Percentiles rank a stretch among this genome's conserved stretches.
Evolutionary conservation across 2,329 filamentous ascomycete species (phyloP).

Genomic region (Phaeosphaeriaceae sp.): DNA sequence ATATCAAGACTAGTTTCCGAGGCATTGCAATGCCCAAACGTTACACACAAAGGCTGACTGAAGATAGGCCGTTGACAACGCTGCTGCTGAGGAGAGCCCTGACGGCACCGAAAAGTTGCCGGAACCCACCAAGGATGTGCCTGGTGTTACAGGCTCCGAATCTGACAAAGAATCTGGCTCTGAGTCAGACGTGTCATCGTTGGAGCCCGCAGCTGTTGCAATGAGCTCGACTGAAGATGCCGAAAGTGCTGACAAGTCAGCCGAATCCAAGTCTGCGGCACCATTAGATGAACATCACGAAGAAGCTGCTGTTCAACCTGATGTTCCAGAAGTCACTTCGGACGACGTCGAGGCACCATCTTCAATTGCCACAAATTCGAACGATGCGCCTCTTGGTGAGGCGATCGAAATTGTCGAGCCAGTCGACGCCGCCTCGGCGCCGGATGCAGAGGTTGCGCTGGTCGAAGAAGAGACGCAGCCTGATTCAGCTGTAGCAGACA

Average conservation of each 20-base stretch:
- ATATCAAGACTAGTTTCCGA: not conserved
- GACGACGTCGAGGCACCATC: not conserved
- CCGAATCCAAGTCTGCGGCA: not conserved
- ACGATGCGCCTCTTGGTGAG: not conserved
- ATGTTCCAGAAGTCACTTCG: not conserved
- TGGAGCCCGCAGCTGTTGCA: not conserved
- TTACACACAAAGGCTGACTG: not conserved
- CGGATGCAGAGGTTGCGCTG: not conserved
- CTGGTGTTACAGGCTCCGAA: not conserved
- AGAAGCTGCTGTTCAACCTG: not conserved
- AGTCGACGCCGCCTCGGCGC: not conserved
- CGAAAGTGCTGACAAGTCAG: not conserved
- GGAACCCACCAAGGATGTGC: conserved; percentile 1
- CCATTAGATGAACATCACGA: not conserved
- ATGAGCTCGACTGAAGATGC: not conserved
- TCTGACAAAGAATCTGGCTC: conserved; percentile 15
- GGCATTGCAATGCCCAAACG: not conserved
- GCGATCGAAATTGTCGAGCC: not conserved
- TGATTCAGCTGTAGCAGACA: not conserved
- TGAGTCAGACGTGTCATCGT: conserved; percentile 13
- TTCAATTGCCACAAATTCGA: not conserved
- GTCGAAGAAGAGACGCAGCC: not conserved
- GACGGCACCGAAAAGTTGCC: not conserved
- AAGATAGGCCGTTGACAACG: not conserved
- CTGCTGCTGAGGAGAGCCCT: not conserved